A percentile compares a stretch with the other conserved stretches of the same genome.
Conservation (phyloP, 805 yeast genomes). For the Ogataea trehalophila region DNA sequence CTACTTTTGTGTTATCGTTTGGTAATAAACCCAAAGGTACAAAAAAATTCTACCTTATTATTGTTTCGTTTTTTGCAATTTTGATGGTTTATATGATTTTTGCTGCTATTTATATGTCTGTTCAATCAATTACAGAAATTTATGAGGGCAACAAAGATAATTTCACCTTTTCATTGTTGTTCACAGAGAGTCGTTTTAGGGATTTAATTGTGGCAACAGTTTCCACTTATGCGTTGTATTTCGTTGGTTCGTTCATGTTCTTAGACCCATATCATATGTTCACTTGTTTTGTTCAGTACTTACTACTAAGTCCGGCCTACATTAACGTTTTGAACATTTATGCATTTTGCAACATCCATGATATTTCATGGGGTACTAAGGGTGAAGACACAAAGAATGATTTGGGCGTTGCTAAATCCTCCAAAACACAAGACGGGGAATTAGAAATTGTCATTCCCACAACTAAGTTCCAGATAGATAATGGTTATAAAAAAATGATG, state of each 20-base stretch:
- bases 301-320: conserved; percentile 82
- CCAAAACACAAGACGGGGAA: conserved; percentile 53
- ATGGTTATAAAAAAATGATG: conserved; percentile 61
- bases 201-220: conserved; percentile 82
- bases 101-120: conserved; percentile 79
- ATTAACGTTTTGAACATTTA: conserved; percentile 88
- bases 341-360: conserved; percentile 95
- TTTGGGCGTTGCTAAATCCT: conserved; percentile 74
- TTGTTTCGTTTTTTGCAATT: conserved; percentile 77
- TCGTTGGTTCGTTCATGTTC: conserved; percentile 72
- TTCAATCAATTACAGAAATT: conserved; percentile 47
- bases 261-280: conserved; percentile 92
- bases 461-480: conserved; percentile 70
- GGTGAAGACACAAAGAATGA: conserved; percentile 71
- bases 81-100: conserved; percentile 86
- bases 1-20: conserved; percentile 83
- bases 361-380: conserved; percentile 96
- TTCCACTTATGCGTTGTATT: conserved; percentile 79
- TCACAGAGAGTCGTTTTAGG: conserved; percentile 69
- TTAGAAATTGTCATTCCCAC: conserved; percentile 73
- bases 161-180: conserved; percentile 41
- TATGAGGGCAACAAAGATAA: conserved; percentile 31
- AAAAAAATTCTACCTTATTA: conserved; percentile 64
- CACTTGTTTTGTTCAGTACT: conserved; percentile 80
- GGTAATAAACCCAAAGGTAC: conserved; percentile 96